Evolutionary conservation across 257 asterid genomes (phyloP), one percentile per base, ranked within the genome.

Genomic region (Gardenia jasminoides): DNA sequence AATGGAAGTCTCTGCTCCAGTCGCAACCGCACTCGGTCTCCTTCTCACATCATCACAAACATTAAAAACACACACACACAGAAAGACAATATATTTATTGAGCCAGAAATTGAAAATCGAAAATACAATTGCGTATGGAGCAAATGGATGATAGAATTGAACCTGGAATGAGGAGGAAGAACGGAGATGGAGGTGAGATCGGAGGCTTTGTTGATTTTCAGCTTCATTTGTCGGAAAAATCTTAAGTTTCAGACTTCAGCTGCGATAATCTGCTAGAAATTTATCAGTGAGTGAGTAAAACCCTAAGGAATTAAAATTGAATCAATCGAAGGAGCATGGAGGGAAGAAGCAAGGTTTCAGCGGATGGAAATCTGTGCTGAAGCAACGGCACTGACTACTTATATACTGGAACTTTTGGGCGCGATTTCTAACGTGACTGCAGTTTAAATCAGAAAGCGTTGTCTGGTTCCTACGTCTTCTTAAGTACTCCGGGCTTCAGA

Each of bases 91-190:
- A 6, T 9, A 0, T 39, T 26, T 19, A 59, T 70, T 43, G 19
- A 43, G 44, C 62, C 10, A 13, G 66, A 22, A 22, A 43, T 41
- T 68, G 7, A 20, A 31, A 41, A 69, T 12, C 22, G 3, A 0
- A 68, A n/a, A 15, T 19, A 56, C 0, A 33, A n/a, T 22, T 20
- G n/a, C 16, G 9, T 26, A n/a, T 0, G 54, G 3, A 77, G n/a
- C 28, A 46, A 76, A 48, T 7, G 15, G 33, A 54, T 20, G 61
- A 33, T 19, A 54, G 78, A 62, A 74, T 31, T 30, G 71, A 58
- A 95, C 99, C 99, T 93, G 54, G 92, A 80, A 72, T 89, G 96
- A 79, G 96, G 98, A 87, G 99, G 97, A 87, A 95, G 92, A 86
- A 93, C 98, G 6, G 98, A 95, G 46, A 93, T 90, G 74, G 99